Percentiles rank a stretch among this genome's conserved stretches.
Conservation (phyloP, 768 basidiomycete genomes). For the Boletus insuetus region DNA sequence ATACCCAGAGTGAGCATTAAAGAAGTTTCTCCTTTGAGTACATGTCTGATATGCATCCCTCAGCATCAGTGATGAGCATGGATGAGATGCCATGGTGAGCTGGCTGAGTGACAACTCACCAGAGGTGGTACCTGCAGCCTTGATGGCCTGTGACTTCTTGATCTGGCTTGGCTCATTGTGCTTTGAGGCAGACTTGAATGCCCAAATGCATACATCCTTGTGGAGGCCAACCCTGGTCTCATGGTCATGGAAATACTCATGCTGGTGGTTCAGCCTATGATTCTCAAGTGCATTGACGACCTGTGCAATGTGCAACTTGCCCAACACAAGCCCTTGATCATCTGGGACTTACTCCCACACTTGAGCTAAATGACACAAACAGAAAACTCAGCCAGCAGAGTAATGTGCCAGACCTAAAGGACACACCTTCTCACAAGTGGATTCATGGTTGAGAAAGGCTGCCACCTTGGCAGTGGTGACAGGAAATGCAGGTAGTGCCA, state of each 20-base stretch:
- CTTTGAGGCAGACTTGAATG: neutral
- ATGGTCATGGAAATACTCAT: neutral
- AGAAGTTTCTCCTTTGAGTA: neutral
- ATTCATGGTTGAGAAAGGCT: too few relatives aligned
- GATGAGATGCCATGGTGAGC: too few relatives aligned
- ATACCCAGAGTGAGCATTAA: too few relatives aligned
- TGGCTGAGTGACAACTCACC: neutral
- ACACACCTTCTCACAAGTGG: conserved; percentile 22
- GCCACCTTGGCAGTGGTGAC: conserved; percentile 30
- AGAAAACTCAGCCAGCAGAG: neutral
- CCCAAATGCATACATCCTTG: neutral
- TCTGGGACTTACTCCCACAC: conserved; percentile 10
- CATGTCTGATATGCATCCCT: neutral
- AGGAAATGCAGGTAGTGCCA: conserved; percentile 24
- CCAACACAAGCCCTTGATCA: conserved; percentile 24
- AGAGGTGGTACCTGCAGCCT: neutral
- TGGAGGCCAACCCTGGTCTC: neutral
- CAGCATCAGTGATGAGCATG: neutral
- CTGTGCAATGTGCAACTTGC: conserved; percentile 27
- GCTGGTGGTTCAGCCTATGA: conserved; percentile 11
- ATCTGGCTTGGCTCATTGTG: neutral
- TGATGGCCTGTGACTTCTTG: conserved; percentile 1
- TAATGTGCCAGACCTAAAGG: neutral
- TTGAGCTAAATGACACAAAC: neutral
- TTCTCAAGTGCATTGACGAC: conserved; percentile 30